Base-by-base conservation (phyloP, 805 yeast genomes). In the Candida arabinofermentans region DNA sequence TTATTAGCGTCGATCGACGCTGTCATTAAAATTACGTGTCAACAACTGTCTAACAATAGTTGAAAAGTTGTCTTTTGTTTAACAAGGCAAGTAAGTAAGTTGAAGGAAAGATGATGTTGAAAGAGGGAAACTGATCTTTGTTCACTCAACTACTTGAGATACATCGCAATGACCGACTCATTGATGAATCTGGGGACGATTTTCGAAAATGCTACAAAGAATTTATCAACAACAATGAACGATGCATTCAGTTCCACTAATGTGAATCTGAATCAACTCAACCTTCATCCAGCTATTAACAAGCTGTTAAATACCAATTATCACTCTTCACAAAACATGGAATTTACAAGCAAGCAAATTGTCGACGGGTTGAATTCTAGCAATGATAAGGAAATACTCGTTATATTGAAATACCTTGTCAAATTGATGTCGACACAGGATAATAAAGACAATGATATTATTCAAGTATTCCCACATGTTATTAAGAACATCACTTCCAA, bases 211-310 rank as follows among this genome's bases (percentile, higher is more conserved):
- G 95, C 95, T 1, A 75, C 79, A 49, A 89, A 81, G 48, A 62
- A 86, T 51, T 84, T 95, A 3, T 69, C 85, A 37, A 93, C 85
- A 50, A 95, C 95, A 1, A 93, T 95, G 1, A 83, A 81, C 1
- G 78, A 86, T 9, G 93, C 95, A 0, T 75, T 87, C 34, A 35
- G 33, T 30, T 27, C 39, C 27, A 43, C 41, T 24, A 41, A 45
- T 33, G 44, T 46, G 31, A 45, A 45, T 17, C 35, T 49, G 24
- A 45, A 43, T n/a, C 37, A 45, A 14, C 35, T 49, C 21, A 45
- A 43, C n/a, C 37, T 49, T 14, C 50, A 48, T 31, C 49, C 53
- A 2, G 51, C 53, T 10, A 40, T 54, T 14, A 43, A 40, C 38
- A 48, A 39, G 21, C 45, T 54, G 17, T 40, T 54, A 31, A 58